Percentiles rank a stretch among this genome's conserved stretches.
Evolutionary conservation across 1,139 yeast genomes (phyloP).

Genomic region (Yamadazyma diddensiae): DNA sequence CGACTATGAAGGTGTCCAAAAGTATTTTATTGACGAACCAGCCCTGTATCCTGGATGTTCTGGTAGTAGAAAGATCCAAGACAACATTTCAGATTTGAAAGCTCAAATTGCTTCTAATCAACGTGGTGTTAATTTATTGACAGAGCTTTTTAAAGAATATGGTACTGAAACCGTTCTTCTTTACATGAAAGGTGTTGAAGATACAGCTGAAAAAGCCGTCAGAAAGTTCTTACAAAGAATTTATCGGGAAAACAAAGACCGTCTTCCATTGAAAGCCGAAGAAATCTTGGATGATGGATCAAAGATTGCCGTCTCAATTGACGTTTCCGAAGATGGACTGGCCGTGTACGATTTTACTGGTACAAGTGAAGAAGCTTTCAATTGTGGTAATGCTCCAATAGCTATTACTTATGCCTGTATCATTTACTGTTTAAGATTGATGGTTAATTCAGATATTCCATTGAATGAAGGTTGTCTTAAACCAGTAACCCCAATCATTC

Average conservation of each 20-base stretch:
- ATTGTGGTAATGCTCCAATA: conserved; percentile 39
- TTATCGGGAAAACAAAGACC: conserved; percentile 26
- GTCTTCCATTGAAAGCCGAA: conserved; percentile 36
- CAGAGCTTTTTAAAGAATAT: conserved; percentile 46
- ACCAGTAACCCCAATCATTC: conserved; percentile 34
- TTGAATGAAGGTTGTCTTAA: conserved; percentile 43
- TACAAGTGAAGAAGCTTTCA: conserved; percentile 36
- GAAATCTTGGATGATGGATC: conserved; percentile 67
- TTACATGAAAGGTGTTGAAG: conserved; percentile 59
- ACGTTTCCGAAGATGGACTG: conserved; percentile 39
- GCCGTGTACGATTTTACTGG: conserved; percentile 58
- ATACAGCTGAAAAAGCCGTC: conserved; percentile 56
- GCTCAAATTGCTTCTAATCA: conserved; percentile 68
- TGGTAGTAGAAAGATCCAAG: conserved; percentile 33
- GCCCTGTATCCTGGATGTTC: conserved; percentile 43
- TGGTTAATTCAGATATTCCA: conserved; percentile 41
- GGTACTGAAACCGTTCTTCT: conserved; percentile 48
- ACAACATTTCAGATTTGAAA: conserved; percentile 56
- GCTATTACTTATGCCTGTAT: conserved; percentile 40
- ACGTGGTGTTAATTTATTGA: conserved; percentile 52
- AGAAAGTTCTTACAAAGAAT: conserved; percentile 35
- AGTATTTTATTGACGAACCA: conserved; percentile 35
- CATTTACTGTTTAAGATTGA: conserved; percentile 37
- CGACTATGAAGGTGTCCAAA: conserved; percentile 38
- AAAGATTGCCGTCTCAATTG: conserved; percentile 41